Base-by-base conservation (phyloP, 2,329 filamentous ascomycete species). In the Cordyceps tenuipes region DNA sequence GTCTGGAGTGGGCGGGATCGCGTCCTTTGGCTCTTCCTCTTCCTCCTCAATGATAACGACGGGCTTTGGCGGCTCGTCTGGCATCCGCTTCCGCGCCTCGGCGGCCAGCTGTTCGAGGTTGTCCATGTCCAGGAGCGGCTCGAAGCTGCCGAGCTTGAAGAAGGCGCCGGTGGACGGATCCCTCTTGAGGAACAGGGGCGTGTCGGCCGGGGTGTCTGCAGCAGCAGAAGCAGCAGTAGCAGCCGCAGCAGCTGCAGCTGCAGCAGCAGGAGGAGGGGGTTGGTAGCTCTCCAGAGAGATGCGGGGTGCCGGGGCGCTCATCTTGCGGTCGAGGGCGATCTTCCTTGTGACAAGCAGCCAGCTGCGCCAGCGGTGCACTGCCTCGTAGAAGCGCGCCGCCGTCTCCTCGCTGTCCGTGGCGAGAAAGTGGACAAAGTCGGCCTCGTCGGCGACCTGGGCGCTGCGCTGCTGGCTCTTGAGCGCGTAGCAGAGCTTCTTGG, bases 381-480 rank as follows among this genome's bases (percentile, higher is more conserved):
- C 80, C 17, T 81, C 77, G 67, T 88, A 86, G 74, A 93, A 96
- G 15, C 77, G 75, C n/a, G 81, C 79, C 0, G 89, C 90, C 1
- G 85, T 72, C 1, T 76, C 71, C 5, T 80, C 76, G 66, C 97
- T 90, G 49, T 90, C 90, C 1, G 88, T 90, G 61, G 85, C 87
- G 75, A 97, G 96, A 73, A 93, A 96, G 69, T 97, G 93, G 3
- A 96, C 89, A 69, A 91, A 97, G 66, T 93, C 93, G 56, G 89
- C 86, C 3, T 87, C 89, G 58, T 87, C 87, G 58, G 91, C 76
- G 68, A 97, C 97, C 68, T 96, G 86, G 61, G 83, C 85, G 0
- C 88, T 88, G 72, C 93, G 96, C 69, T 96, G 88, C 75, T 96
- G 91, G 66, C 90, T 95, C 74, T 96, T 97, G 66, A 97, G 81